These are phyloP conservation scores for Ophiostoma montium DNA, from an alignment of 2,329 filamentous ascomycete genomes.

Conservation along the genomic window DNA sequence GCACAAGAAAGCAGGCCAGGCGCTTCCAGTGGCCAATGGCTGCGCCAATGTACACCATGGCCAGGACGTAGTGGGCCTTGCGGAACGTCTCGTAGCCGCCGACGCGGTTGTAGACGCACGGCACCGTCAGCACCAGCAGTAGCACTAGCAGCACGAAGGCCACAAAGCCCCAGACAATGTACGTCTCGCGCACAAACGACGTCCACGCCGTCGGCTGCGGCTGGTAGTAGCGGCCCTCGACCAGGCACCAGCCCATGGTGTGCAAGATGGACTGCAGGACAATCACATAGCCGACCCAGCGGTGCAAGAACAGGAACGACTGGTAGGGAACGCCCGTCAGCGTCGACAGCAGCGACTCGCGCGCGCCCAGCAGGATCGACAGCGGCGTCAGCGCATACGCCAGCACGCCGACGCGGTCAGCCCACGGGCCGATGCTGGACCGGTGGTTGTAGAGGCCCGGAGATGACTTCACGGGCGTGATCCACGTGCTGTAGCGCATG, in stretches of 20 bases:
- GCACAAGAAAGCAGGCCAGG: slow-evolving; percentile 54
- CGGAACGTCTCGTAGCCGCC: slow-evolving; percentile 65
- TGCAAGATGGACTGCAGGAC: slow-evolving; percentile 53
- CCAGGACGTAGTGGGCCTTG: slow-evolving; percentile 58
- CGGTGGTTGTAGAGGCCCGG: slow-evolving; percentile 48
- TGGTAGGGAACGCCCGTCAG: slow-evolving; percentile 64
- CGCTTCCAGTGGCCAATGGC: slow-evolving; percentile 63
- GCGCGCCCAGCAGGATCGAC: slow-evolving; percentile 49
- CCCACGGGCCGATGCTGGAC: slow-evolving; percentile 50
- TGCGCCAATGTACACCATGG: slow-evolving; percentile 59
- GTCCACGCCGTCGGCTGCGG: slow-evolving; percentile 39
- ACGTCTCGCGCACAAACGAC: slow-evolving; percentile 46
- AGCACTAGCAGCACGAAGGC: slow-evolving; percentile 50
- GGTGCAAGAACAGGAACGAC: slow-evolving; percentile 63
- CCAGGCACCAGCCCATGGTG: slow-evolving; percentile 46
- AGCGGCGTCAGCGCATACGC: slow-evolving; percentile 64
- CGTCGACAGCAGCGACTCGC: slow-evolving; percentile 55
- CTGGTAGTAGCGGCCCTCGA: slow-evolving; percentile 19
- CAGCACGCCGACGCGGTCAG: slow-evolving; percentile 54
- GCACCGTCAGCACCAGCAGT: slow-evolving; percentile 37
- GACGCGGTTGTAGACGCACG: slow-evolving; percentile 37
- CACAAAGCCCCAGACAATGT: slow-evolving; percentile 61
- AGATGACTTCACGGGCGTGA: slow-evolving; percentile 49
- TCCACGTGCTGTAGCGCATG: slow-evolving; percentile 53
- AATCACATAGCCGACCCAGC: slow-evolving; percentile 63